Base-by-base conservation (phyloP, 352 stramenopile genomes). In the Phytophthora citricola region DNA sequence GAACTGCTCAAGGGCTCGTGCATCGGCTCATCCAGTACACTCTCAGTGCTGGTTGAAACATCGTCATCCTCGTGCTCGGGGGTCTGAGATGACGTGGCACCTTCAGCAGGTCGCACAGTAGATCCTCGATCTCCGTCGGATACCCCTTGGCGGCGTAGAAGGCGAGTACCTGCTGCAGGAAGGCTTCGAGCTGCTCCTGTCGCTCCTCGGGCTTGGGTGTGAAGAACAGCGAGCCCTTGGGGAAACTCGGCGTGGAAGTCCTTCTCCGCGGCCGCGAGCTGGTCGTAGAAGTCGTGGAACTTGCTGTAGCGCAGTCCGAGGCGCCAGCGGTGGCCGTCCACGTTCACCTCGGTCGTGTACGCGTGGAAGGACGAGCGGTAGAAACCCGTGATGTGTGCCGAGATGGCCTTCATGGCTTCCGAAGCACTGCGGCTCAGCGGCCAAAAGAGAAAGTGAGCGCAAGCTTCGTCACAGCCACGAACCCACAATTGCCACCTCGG, bases 261-360 rank as follows among this genome's bases (percentile, higher is more conserved):
- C 32, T 54, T 59, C 39, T 80, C 79, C n/a, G 59, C 32, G 6
- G 69, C 63, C 39, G 75, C 38, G 41, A 93, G 63, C 56, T 83
- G 70, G 61, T 66, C 53, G 65, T 91, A 90, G 50, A 85, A 85
- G 12, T 73, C 68, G 55, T 76, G 71, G 60, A 91, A 90, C 24
- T 79, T 81, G 70, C 78, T 89, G 78, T 91, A 93, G 58, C 85
- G 85, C 32, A 93, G 63, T 5, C 65, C 66, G 10, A 93, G 69
- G 7, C 73, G 73, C 66, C 71, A 81, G 43, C 69, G 69, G 58
- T 81, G 71, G 48, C 67, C 63, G 50, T 73, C 69, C 31, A 79
- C 65, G 14, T 39, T 63, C 44, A 89, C 73, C 58, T 89, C 70
- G 9, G 80, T 89, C 53, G 78, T 87, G 71, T 89, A 89, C 49